These are phyloP conservation scores for Penicillium glabrum DNA, from an alignment of 2,329 filamentous ascomycete species.

Conservation along the genomic window DNA sequence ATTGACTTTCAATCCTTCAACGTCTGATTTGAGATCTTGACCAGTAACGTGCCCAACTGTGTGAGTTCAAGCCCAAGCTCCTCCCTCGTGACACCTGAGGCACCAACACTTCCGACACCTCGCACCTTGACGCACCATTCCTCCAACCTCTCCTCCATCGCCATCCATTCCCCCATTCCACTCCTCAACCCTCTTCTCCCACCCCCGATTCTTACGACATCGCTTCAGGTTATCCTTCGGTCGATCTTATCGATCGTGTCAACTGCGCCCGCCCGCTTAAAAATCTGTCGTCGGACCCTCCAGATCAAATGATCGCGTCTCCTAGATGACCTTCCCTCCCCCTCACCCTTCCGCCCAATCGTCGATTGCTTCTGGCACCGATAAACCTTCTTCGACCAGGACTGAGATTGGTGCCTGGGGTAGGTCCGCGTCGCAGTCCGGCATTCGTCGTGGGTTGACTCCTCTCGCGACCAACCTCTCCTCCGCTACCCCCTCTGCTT, in stretches of 20 bases:
- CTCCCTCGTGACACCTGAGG: constrained; percentile 20
- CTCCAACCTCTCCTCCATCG: constrained; percentile 23
- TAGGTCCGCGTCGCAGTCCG: constrained; percentile 55
- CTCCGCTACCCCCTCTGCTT: constrained; percentile 41
- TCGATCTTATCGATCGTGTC: constrained; percentile 16
- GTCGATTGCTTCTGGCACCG: constrained; percentile 52
- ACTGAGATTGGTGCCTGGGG: constrained; percentile 58
- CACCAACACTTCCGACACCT: constrained; percentile 22
- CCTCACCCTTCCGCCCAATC: constrained; percentile 53
- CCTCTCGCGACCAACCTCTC: constrained; percentile 57
- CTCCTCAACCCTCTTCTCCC: constrained; percentile 12
- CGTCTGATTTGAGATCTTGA: background rate
- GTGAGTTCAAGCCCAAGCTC: constrained; percentile 14
- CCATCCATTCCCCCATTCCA: constrained; percentile 17
- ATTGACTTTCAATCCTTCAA: background rate
- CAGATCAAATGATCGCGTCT: constrained; percentile 53
- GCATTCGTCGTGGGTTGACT: constrained; percentile 57
- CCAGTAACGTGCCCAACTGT: constrained; percentile 6
- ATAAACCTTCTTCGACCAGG: constrained; percentile 48
- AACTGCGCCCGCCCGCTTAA: constrained; percentile 23
- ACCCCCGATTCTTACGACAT: constrained; percentile 7
- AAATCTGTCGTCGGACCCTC: constrained; percentile 38
- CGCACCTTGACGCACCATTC: constrained; percentile 22
- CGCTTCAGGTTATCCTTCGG: constrained; percentile 10
- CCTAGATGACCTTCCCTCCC: constrained; percentile 59